Evolutionary conservation across 805 yeast genomes (phyloP), one percentile per base, ranked within the genome.

Genomic region (Kazachstania psychrophila): DNA sequence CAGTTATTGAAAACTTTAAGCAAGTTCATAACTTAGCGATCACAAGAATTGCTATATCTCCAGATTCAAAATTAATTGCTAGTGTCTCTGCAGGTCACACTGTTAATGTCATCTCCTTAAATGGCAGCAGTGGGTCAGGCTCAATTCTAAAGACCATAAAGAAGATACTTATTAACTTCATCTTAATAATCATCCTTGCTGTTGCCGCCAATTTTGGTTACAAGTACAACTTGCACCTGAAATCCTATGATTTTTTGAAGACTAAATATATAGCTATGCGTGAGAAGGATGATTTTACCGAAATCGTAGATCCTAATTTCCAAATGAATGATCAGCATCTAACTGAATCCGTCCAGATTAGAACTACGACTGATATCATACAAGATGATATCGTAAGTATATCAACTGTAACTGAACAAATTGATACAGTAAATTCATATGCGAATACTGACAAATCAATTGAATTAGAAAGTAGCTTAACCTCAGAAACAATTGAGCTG

Each of bases 1-100:
- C 69, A 29, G 56, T 69, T 10, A 48, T 75, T 18, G 73, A 70
- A 39, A 61, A 66, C 6, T 62, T 75, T 38, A 69, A 70, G 29
- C 72, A 79, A 42, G 76, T 82, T 37, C 96, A 87, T 55, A 64
- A 70, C 7, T 83, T 83, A 56, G 86, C 94, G 18, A 77, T 86
- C 36, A 86, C 96, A 0, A 69, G 72, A 30, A 74, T 84, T 8
- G 64, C 74, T 2, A 77, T 85, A 41, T 77, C 86, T 4, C 79
- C 82, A 11, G 68, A 75, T 52, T 86, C 88, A 6, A 61, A 71
- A 34, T 68, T 68, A 38, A 60, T 85, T 33, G 89, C 85, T 3
- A 72, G 85, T 16, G 79, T 76, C 0, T 79, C 89, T 23, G 94
- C 88, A 1, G 83, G 92, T 3, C 78, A 80, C 42, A 69, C 85